phyloP scores from a whole-genome alignment of 78 protist species.

The Acrasis kona region DNA sequence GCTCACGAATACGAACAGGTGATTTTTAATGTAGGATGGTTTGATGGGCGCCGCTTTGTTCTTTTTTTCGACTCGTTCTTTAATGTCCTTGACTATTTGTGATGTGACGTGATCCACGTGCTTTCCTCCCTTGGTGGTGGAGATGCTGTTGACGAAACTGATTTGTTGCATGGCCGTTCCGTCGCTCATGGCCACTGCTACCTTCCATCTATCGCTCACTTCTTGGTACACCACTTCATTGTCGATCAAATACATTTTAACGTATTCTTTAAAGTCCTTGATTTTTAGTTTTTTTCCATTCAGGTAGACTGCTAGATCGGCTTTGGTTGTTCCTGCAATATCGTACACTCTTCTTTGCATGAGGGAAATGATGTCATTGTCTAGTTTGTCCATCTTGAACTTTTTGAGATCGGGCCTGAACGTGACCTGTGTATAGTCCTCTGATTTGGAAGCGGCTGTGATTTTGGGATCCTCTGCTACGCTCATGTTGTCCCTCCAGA shows the following conservation, averaged over 20 bases:
- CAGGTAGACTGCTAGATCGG: constrained; percentile 13
- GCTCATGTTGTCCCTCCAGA: constrained; percentile 60
- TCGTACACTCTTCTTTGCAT: constrained; percentile 75
- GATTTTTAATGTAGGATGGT: constrained; percentile 60
- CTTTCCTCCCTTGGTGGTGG: constrained; percentile 91
- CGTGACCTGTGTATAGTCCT: constrained; percentile 29
- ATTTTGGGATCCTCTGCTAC: constrained; percentile 7
- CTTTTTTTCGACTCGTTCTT: constrained; percentile 34
- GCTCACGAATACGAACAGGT: constrained; percentile 82
- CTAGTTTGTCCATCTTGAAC: constrained; percentile 64
- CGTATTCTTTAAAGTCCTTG: constrained; percentile 55
- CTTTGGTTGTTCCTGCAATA: constrained; percentile 63
- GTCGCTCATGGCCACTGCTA: constrained; percentile 4
- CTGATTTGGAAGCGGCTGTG: background rate
- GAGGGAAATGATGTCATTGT: constrained; percentile 64
- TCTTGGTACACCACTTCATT: constrained; percentile 2
- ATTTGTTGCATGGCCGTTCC: constrained; percentile 57
- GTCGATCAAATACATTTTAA: constrained; percentile 32
- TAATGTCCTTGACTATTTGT: constrained; percentile 30
- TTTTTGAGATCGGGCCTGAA: constrained; percentile 45
- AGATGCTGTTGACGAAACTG: constrained; percentile 92
- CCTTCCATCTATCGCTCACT: constrained; percentile 44
- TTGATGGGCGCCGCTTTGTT: constrained; percentile 45
- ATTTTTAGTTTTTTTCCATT: constrained; percentile 8
- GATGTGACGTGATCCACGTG: constrained; percentile 83